Percentiles rank a stretch among this genome's conserved stretches.
These are phyloP conservation scores for Suhomyces sp. DNA, from an alignment of 805 yeast genomes.

Conservation along the genomic window DNA sequence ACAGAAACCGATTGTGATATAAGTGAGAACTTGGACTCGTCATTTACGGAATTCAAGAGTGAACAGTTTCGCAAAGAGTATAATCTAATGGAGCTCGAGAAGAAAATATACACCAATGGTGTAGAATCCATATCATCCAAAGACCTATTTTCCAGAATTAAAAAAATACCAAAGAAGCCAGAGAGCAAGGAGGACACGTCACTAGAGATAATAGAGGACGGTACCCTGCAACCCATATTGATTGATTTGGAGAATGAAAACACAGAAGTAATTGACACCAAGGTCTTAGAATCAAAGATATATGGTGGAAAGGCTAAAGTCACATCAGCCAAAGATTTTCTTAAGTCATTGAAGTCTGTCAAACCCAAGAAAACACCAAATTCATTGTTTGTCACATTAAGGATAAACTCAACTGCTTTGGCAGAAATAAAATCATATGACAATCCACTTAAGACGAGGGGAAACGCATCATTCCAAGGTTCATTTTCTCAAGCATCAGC, in stretches of 20 bases:
- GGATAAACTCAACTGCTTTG: constrained; percentile 23
- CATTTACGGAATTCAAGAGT: constrained; percentile 14
- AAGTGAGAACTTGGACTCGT: constrained; percentile 10
- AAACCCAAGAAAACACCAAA: constrained; percentile 2
- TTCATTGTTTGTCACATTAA: constrained; percentile 20
- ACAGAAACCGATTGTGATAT: constrained; percentile 7
- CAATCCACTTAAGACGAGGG: constrained; percentile 30
- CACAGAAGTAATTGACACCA: constrained; percentile 4
- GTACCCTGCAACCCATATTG: background rate
- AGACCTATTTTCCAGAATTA: constrained; percentile 18
- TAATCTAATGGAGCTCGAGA: constrained; percentile 23
- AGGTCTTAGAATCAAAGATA: constrained; percentile 20
- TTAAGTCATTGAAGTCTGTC: constrained; percentile 46
- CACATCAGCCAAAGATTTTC: constrained; percentile 41
- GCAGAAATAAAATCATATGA: constrained; percentile 25
- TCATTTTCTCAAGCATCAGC: background rate
- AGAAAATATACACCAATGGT: constrained; percentile 17
- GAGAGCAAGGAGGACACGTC: background rate
- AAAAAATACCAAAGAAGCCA: background rate
- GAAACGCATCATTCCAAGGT: constrained; percentile 12
- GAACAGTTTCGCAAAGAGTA: constrained; percentile 15
- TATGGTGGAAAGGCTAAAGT: constrained; percentile 18
- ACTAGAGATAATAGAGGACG: constrained; percentile 5
- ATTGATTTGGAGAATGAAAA: constrained; percentile 4
- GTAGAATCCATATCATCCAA: constrained; percentile 18